These are phyloP conservation scores for Cudoniella acicularis DNA, from an alignment of 495 filamentous ascomycete genomes.

Conservation along the genomic window DNA sequence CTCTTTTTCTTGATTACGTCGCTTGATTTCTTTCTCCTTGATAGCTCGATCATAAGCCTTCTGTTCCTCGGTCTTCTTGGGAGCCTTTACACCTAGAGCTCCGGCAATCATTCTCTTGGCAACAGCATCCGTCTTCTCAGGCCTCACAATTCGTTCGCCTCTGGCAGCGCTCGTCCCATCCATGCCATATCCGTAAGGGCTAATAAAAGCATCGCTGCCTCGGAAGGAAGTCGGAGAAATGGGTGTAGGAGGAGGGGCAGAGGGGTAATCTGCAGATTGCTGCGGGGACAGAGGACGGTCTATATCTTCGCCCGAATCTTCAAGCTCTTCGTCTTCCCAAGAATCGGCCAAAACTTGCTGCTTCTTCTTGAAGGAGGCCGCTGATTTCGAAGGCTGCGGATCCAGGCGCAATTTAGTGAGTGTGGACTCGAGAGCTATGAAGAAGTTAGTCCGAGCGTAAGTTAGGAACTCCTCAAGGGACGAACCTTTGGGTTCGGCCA, in stretches of 20 bases:
- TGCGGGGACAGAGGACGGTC: conserved; percentile 21
- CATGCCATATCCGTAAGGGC: conserved; percentile 15
- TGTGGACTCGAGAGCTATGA: conserved; percentile 23
- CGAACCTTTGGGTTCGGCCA: conserved; percentile 15
- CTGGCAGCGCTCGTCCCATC: conserved; percentile 11
- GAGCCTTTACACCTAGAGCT: conserved; percentile 77
- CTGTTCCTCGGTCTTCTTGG: conserved; percentile 83
- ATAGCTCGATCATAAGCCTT: conserved; percentile 78
- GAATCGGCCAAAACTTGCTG: conserved; percentile 19
- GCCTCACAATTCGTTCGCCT: conserved; percentile 37
- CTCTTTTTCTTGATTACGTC: conserved; percentile 68
- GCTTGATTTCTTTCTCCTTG: conserved; percentile 80
- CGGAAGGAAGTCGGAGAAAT: conserved; percentile 21
- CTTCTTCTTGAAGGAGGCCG: conserved; percentile 10
- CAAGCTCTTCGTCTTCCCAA: conserved; percentile 25
- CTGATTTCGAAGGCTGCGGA: conserved; percentile 15
- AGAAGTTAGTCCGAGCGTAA: neutral
- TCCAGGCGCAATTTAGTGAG: conserved; percentile 22
- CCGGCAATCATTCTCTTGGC: conserved; percentile 87
- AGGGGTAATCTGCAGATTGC: conserved; percentile 24
- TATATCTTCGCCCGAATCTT: conserved; percentile 20
- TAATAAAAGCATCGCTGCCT: conserved; percentile 11
- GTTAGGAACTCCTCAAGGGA: neutral
- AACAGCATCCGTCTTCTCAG: conserved; percentile 90
- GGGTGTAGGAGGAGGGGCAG: conserved; percentile 30